Base-by-base conservation (phyloP, 495 filamentous ascomycete species). In the Aspergillus olivimuriae region DNA sequence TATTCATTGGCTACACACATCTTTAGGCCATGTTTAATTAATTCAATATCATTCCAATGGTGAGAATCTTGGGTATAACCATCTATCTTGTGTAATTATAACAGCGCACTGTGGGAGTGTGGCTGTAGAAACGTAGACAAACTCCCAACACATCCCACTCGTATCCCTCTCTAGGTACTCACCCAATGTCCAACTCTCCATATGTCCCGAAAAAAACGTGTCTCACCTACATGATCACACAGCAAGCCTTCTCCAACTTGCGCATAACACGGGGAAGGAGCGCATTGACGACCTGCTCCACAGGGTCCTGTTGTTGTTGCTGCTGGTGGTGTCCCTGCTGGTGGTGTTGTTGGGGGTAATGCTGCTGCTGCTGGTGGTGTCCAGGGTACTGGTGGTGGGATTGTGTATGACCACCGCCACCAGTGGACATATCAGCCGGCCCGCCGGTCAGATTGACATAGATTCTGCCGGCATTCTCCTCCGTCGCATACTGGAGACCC, bases 401-500 rank as follows among this genome's bases (percentile, higher is more conserved):
- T 32, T 68, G 65, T 22, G 56, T 50, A 2, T 53, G 50, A 7
- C 52, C 53, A 38, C 65, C 56, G 33, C 60, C 47, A n/a, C 69
- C 72, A 1, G 63, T 52, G 9, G 76, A 71, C 61, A 76, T 71
- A 17, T 74, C 59, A 10, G 81, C 80, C 42, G 77, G 62, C 10
- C 79, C 80, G 12, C 81, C 81, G 31, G 73, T 69, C 22, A 86
- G 65, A 54, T 86, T 79, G 17, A 87, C 66, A 54, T 84, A 94
- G 8, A 98, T 87, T 9, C 87, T 65, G 2, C 92, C 92, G 3
- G 80, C 82, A 53, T 98, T 98, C 24, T 86, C 80, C 70, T 96
- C 92, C 2, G 86, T 87, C 34, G 72, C 57, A 60, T 84, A 95
- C 51, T 88, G 76, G 18, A 97, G 68, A 1, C 91, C 89, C 18